Evolutionary conservation across 345 rosid species (phyloP).

Genomic region (Gynandropsis gynandra): DNA sequence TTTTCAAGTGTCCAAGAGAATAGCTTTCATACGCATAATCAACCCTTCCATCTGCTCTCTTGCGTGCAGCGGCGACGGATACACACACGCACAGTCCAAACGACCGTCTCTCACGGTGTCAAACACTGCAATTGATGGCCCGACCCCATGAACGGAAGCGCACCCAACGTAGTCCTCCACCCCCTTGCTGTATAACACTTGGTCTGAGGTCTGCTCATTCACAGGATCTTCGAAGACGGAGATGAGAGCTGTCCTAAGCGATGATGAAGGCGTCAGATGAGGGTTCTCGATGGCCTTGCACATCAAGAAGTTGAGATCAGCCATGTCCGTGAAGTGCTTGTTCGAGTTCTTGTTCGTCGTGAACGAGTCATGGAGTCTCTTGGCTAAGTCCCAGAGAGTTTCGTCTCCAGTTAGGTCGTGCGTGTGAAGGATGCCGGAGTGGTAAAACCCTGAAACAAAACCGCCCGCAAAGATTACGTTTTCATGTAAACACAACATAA

Average conservation of each 20-base stretch:
- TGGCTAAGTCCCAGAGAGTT: slow-evolving; percentile 56
- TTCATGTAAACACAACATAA: too few relatives aligned
- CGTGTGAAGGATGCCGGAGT: slow-evolving; percentile 60
- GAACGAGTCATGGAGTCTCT: slow-evolving; percentile 42
- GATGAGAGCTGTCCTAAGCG: slow-evolving; percentile 54
- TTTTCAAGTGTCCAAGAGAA: slow-evolving; percentile 30
- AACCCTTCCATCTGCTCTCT: slow-evolving; percentile 60
- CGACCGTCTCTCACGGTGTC: slow-evolving; percentile 55
- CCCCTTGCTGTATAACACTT: slow-evolving; percentile 28
- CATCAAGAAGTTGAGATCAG: slow-evolving; percentile 69
- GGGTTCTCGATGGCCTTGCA: slow-evolving; percentile 82
- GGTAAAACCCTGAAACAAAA: slow-evolving; percentile 75
- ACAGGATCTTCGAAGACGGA: slow-evolving; percentile 68
- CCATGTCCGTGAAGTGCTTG: slow-evolving; percentile 77
- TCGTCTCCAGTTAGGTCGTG: slow-evolving; percentile 51
- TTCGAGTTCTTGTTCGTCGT: slow-evolving; percentile 42
- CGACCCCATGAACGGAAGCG: slow-evolving; percentile 62
- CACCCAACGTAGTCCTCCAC: slow-evolving; percentile 57
- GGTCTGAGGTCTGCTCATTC: slow-evolving; percentile 23
- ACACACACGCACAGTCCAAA: slow-evolving; percentile 60
- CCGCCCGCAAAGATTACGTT: too few relatives aligned
- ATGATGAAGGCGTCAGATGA: slow-evolving; percentile 52
- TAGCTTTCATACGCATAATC: slow-evolving; percentile 42
- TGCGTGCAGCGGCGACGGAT: slow-evolving; percentile 71
- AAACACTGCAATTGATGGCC: slow-evolving; percentile 56